Evolutionary conservation across 768 basidiomycete genomes (phyloP), one percentile per base, ranked within the genome.

Genomic region (Lentinula boryana): DNA sequence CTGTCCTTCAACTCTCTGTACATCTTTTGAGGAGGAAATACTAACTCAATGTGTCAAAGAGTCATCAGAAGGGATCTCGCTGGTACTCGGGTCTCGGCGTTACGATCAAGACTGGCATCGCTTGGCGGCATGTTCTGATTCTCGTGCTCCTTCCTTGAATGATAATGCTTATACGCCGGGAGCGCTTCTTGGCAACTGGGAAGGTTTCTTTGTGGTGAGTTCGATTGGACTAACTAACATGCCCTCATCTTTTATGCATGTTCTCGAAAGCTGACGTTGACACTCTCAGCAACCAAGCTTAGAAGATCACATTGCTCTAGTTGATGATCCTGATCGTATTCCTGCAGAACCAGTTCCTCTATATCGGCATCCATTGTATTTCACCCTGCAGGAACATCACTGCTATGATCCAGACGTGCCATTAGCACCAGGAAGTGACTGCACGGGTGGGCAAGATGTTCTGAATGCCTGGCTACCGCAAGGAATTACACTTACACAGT

Each of bases 31-130:
- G 32, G 16, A 43, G 13, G 38, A 63, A 61, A 33, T 63, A 62
- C n/a, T 62, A 32, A 10, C 44, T 48, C 32, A 9, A 13, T 43
- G 27, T 41, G 16, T 27, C 27, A 27, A 32, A 58, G 21, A 16
- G 7, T 32, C 21, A 7, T 12, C 12, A 13, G 44, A 57, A 40
- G 16, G 9, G 38, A 8, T n/a, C 35, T 36, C 31, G 8, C 18
- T 23, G 8, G 8, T 38, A 35, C 16, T 13, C 32, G 65, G 63
- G 32, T 76, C 78, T 41, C 60, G 62, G 40, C 64, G 62, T 21
- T 74, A 78, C 61, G 83, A 84, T 64, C 67, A 67, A 49, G 80
- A 81, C 58, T 84, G 82, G 82, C 74, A 70, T 63, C 76, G 82
- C 38, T 63, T 80, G 23, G 78, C 77, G 4, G 68, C 71, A 7